Percentiles rank a stretch among this genome's conserved stretches.
Conservation (phyloP, 129 eudicot genomes). For the Flaveria brownii region DNA sequence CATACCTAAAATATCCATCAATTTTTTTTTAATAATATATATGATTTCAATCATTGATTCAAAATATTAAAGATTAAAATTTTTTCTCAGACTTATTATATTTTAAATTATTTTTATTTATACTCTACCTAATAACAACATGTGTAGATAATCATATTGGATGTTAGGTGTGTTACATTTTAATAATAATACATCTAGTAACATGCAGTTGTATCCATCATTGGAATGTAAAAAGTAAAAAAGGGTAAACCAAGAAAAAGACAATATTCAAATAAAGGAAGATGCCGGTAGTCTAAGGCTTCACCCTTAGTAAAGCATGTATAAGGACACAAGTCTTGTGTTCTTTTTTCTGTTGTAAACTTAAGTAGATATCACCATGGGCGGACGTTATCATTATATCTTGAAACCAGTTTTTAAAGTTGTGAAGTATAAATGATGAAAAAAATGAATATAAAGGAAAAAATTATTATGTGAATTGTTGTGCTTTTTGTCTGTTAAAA, state of each 20-base stretch:
- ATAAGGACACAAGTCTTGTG: background rate
- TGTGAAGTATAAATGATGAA: background rate
- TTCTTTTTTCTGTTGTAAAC: background rate
- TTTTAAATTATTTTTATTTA: no score
- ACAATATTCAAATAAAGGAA: background rate
- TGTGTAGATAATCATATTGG: background rate
- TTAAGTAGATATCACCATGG: background rate
- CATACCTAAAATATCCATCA: no score
- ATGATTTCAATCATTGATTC: no score
- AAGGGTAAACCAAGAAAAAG: constrained; percentile 8
- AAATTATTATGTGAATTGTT: no score
- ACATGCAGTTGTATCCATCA: constrained; percentile 23
- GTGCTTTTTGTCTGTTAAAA: no score
- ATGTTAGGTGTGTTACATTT: background rate
- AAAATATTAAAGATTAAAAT: no score
- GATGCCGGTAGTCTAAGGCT: constrained; percentile 1
- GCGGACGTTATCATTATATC: background rate
- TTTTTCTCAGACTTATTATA: no score
- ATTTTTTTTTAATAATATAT: no score
- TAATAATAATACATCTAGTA: background rate
- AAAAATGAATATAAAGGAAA: no score
- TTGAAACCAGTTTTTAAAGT: background rate
- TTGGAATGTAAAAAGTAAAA: constrained; percentile 17
- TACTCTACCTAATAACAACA: no score
- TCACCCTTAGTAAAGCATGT: constrained; percentile 2